Evolutionary conservation across 768 basidiomycete species (phyloP).

Genomic region (Podaxis sp.): DNA sequence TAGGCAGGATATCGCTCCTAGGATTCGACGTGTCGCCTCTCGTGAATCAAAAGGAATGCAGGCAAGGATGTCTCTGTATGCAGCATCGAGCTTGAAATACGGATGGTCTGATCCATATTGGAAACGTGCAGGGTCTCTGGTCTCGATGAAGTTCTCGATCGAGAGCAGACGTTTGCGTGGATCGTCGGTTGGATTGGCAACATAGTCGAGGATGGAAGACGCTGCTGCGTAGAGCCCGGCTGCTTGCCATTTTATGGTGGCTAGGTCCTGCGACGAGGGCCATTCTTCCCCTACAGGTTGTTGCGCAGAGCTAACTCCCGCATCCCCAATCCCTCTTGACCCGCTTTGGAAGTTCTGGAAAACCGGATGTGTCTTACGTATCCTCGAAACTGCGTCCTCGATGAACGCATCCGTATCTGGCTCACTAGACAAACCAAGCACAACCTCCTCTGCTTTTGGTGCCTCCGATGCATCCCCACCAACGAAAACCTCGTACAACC

Average conservation of each 20-base stretch:
- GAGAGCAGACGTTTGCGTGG: neutral
- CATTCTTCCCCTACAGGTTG: neutral
- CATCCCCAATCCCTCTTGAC: neutral
- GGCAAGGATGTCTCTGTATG: neutral
- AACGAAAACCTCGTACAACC: neutral
- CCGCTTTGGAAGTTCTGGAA: neutral
- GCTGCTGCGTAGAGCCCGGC: neutral
- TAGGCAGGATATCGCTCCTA: neutral
- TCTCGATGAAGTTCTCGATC: neutral
- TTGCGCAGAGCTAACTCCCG: neutral
- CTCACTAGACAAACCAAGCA: neutral
- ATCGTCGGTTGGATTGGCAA: neutral
- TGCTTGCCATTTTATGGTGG: neutral
- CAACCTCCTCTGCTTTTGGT: neutral
- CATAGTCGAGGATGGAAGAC: conserved; percentile 1
- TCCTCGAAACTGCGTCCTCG: neutral
- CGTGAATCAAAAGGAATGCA: neutral
- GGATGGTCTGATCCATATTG: neutral
- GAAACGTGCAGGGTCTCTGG: neutral
- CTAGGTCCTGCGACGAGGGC: neutral
- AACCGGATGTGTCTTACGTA: neutral
- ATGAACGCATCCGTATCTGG: neutral
- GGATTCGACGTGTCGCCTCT: neutral
- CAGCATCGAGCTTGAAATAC: neutral
- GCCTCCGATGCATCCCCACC: neutral